Conservation (phyloP, 2,329 filamentous ascomycete genomes). For the Mycosphaerella arachidis region DNA sequence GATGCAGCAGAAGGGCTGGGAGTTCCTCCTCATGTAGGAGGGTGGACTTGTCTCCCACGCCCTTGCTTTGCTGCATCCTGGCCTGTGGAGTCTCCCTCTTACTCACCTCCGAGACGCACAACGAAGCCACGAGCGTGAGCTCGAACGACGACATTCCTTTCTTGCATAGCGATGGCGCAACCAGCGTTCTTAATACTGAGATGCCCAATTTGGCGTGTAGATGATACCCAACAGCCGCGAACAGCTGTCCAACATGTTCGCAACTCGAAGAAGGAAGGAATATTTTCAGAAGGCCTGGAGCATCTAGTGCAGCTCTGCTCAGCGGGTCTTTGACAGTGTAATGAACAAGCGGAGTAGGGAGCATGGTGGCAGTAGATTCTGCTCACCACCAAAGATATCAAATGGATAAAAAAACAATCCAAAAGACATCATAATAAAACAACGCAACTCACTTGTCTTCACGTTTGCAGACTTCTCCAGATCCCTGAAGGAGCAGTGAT, state of each 20-base stretch:
- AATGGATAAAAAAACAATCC: neutral
- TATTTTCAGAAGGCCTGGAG: neutral
- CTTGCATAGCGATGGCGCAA: conserved; percentile 33
- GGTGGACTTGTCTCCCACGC: neutral
- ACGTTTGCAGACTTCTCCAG: neutral
- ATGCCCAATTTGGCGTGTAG: conserved; percentile 11
- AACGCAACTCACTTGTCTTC: neutral
- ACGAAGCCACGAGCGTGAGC: neutral
- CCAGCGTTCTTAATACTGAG: conserved; percentile 3
- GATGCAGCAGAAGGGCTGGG: conserved; percentile 88
- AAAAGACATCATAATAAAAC: neutral
- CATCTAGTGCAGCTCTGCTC: conserved; percentile 35
- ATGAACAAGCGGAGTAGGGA: neutral
- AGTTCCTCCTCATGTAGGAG: conserved; percentile 76
- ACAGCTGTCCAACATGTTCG: neutral
- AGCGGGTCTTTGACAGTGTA: conserved; percentile 4
- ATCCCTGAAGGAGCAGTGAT: neutral
- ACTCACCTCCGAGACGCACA: neutral
- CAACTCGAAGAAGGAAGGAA: neutral
- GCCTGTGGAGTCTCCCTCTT: conserved; percentile 19
- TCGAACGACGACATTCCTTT: conserved; percentile 8
- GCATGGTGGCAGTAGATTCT: neutral
- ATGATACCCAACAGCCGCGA: conserved; percentile 21
- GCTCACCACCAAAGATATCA: neutral
- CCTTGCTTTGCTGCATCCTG: conserved; percentile 23